Evolutionary conservation across 1,284 basidiomycete genomes (phyloP), one percentile per base, ranked within the genome.

Genomic region (Rhodofomes roseus): DNA sequence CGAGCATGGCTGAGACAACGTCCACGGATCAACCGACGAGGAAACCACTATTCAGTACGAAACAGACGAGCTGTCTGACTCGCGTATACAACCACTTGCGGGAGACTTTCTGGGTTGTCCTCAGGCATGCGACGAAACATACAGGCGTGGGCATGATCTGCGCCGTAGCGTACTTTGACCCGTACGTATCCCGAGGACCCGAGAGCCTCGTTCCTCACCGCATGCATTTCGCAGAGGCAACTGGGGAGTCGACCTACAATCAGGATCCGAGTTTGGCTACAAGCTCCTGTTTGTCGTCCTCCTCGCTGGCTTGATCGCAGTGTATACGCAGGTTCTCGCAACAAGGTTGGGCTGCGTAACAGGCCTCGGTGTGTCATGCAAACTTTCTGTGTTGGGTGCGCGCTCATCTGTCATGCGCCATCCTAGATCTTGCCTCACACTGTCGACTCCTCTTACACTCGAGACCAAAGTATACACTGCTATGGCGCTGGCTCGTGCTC

Each of bases 281-380:
- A 85, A 87, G 64, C 81, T 96, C 36, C 81, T 97, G 40, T 96
- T 96, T 70, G 82, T 96, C 55, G 87, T 97, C 12, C 80, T 97
- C 2, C 70, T 96, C n/a, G 83, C 95, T 0, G 92, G 93, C 22
- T 66, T 95, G 18, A 87, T 93, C 58, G 95, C 93, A 9, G 84
- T 90, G 1, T 82, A 90, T 58, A 78, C 93, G 20, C 91, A 93
- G 79, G 78, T 84, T 27, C 74, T 88, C 57, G 84, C 86, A 3
- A 81, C 81, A 56, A 78, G 82, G 66, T 74, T 90, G 2, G 87
- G 87, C 43, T 87, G 85, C 68, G 86, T 90, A 23, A 89, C 87
- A 9, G 87, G 87, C 12, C 73, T 88, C 41, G 85, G 87, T 87
- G 70, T 66, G 77, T 63, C 11, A 16, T 6, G 8, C 29, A 34